Percentiles rank a stretch among this genome's conserved stretches.
These are phyloP conservation scores for Ogataea pini DNA, from an alignment of 805 yeast genomes.

Conservation along the genomic window DNA sequence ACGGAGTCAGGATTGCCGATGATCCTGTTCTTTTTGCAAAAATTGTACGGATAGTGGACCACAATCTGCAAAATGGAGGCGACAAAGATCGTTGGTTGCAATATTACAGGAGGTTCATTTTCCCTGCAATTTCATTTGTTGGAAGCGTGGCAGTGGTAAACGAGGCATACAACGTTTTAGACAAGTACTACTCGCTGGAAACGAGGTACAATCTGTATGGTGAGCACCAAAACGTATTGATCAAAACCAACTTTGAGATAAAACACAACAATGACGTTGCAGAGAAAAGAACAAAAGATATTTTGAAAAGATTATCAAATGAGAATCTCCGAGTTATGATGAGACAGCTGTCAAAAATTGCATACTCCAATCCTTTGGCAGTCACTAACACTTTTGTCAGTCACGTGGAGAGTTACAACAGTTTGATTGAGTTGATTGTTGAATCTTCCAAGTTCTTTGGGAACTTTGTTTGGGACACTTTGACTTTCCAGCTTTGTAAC, in stretches of 20 bases:
- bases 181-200: conserved; percentile 52
- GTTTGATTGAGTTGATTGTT: conserved; percentile 74
- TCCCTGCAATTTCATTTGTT: conserved; percentile 59
- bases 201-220: conserved; percentile 78
- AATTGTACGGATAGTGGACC: conserved; percentile 58
- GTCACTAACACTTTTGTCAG: conserved; percentile 68
- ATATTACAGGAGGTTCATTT: conserved; percentile 62
- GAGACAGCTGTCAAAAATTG: conserved; percentile 68
- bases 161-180: conserved; percentile 57
- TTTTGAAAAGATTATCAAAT: conserved; percentile 77
- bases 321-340: conserved; percentile 75
- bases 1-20: conserved; percentile 56
- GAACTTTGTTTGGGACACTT: conserved; percentile 79
- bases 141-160: conserved; percentile 60
- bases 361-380: conserved; percentile 77
- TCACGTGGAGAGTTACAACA: conserved; percentile 91
- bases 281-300: conserved; percentile 75
- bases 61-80: conserved; percentile 36
- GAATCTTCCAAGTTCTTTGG: conserved; percentile 76
- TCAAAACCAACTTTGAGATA: conserved; percentile 56
- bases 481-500: conserved; percentile 70
- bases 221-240: conserved; percentile 60
- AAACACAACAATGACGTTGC: conserved; percentile 64
- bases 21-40: conserved; percentile 52
- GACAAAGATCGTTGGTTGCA: conserved; percentile 50